Evolutionary conservation across 129 eudicot genomes (phyloP).

Genomic region (Pulicaria dysenterica): DNA sequence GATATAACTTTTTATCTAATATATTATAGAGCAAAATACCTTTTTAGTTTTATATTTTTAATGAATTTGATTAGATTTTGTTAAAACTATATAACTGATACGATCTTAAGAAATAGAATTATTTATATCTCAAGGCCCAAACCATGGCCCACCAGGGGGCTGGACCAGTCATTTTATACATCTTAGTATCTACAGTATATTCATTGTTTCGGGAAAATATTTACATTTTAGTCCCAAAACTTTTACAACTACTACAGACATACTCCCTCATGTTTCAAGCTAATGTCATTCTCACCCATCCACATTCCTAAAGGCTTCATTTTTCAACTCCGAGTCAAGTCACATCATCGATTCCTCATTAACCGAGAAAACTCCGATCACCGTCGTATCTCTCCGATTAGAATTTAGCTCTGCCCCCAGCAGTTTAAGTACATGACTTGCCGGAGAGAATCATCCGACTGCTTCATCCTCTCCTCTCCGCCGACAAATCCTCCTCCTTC

Average conservation of each 20-base stretch:
- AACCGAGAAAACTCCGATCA: conserved; percentile 40
- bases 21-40: too few species aligned
- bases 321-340: conserved; percentile 30
- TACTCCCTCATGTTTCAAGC: conserved; percentile 19
- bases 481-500: conserved; percentile 31
- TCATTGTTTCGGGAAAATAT: conserved; percentile 24
- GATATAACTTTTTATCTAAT: too few species aligned
- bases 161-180: too few species aligned
- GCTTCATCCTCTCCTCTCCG: conserved; percentile 31
- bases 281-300: neutral
- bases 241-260: conserved; percentile 22
- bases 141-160: too few species aligned
- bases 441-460: conserved; percentile 51
- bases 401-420: conserved; percentile 58
- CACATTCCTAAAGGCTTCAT: neutral
- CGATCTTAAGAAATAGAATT: too few species aligned
- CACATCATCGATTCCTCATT: conserved; percentile 35
- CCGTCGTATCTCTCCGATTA: neutral
- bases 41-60: too few species aligned
- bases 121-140: too few species aligned
- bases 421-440: conserved; percentile 58
- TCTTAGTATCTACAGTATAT: neutral
- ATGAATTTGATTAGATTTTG: too few species aligned
- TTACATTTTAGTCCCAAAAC: conserved; percentile 29
- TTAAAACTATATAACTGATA: too few species aligned